Evolutionary conservation across 805 yeast genomes (phyloP).

Genomic region (Metschnikowia baotianmanensis): DNA sequence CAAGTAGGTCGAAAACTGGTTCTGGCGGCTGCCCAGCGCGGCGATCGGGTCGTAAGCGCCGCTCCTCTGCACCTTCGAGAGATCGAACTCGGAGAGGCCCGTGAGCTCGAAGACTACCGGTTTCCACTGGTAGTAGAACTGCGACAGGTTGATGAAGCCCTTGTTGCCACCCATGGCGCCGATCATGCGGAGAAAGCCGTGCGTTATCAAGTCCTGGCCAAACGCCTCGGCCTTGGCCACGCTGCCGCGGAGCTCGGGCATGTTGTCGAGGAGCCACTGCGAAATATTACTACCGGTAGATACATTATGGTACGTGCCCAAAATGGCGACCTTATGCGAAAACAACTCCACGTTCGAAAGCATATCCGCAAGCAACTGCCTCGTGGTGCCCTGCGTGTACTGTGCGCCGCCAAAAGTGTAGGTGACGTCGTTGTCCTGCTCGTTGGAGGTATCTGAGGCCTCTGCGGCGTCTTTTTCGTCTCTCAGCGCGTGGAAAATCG

Average conservation of each 20-base stretch:
- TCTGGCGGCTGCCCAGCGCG: conserved; percentile 16
- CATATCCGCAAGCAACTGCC: conserved; percentile 34
- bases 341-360: conserved; percentile 45
- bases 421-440: conserved; percentile 15
- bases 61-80: conserved; percentile 9
- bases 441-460: conserved; percentile 20
- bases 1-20: conserved; percentile 30
- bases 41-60: conserved; percentile 13
- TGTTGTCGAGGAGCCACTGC: conserved; percentile 53
- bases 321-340: conserved; percentile 60
- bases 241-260: conserved; percentile 41
- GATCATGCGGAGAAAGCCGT: conserved; percentile 61
- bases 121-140: conserved; percentile 79
- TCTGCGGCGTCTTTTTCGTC: conserved; percentile 4
- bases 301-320: conserved; percentile 65
- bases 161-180: conserved; percentile 53
- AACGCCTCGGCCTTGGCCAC: conserved; percentile 62
- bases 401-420: conserved; percentile 34
- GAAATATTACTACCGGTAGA: conserved; percentile 61
- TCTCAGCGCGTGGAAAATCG: conserved; percentile 5
- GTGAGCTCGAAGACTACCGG: conserved; percentile 58
- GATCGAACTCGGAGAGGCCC: conserved; percentile 20
- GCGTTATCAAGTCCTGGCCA: conserved; percentile 67
- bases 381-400: conserved; percentile 30
- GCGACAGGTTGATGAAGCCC: conserved; percentile 70